Evolutionary conservation across 768 basidiomycete species (phyloP).

Genomic region (Cystobasidium ongulense): DNA sequence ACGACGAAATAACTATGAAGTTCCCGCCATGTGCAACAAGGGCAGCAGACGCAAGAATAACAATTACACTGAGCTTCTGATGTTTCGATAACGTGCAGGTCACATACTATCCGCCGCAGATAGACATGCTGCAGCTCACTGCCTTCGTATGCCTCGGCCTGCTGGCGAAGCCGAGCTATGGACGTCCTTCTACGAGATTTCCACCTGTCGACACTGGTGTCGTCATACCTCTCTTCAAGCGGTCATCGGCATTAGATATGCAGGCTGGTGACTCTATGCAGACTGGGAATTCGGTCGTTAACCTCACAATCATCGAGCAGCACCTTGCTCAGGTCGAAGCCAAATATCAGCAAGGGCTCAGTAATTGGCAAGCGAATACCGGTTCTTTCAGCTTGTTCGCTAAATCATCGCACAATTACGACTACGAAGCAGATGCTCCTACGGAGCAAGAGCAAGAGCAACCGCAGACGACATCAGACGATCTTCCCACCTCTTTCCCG

Average conservation of each 20-base stretch:
- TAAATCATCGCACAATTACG: not conserved
- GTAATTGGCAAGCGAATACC: conserved; percentile 18
- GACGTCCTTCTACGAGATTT: not conserved
- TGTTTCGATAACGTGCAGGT: not conserved
- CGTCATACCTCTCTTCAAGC: conserved; percentile 15
- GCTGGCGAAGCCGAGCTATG: not conserved
- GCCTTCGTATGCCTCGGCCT: not conserved
- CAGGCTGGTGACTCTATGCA: not conserved
- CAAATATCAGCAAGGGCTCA: conserved; percentile 25
- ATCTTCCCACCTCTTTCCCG: not conserved
- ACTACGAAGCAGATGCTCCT: not conserved
- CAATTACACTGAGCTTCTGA: not conserved
- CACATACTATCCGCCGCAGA: not conserved
- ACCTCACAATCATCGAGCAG: not conserved
- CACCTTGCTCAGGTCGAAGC: conserved; percentile 7
- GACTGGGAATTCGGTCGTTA: not conserved
- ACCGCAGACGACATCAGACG: not conserved
- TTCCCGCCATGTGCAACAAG: not conserved
- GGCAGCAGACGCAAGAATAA: not conserved
- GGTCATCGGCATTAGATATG: not conserved
- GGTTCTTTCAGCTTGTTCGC: not conserved
- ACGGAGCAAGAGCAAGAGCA: not conserved
- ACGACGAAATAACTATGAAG: not conserved
- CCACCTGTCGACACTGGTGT: not conserved
- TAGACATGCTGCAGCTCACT: not conserved